A percentile compares a stretch with the other conserved stretches of the same genome.
phyloP scores from a whole-genome alignment of 805 yeast genomes.

The Monosporozyma yasuniensis region DNA sequence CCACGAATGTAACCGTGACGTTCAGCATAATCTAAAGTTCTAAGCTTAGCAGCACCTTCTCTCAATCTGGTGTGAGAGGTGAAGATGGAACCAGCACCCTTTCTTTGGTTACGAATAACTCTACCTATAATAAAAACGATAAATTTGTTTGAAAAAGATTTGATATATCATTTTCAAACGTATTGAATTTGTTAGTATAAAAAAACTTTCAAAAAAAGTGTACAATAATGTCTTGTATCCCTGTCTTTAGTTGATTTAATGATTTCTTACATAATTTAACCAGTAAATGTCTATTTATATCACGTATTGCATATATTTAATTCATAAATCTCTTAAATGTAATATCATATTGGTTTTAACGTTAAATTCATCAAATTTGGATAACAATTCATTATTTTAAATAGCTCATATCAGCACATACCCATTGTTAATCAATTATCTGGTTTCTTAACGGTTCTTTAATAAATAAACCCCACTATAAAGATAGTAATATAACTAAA shows the following conservation, averaged over 20 bases:
- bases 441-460: slow-evolving; percentile 5
- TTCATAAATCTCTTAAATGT: background rate
- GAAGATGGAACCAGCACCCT: slow-evolving; percentile 99
- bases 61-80: slow-evolving; percentile 99
- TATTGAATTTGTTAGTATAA: no score
- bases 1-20: slow-evolving; percentile 99
- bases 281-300: no score
- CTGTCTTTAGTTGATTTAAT: no score
- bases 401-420: background rate
- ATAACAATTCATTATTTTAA: background rate
- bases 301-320: background rate
- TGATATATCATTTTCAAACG: no score
- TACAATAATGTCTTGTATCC: no score
- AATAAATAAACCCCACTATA: background rate
- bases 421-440: slow-evolving; percentile 6
- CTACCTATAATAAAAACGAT: slow-evolving; percentile 59
- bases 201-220: no score
- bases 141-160: no score
- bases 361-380: background rate
- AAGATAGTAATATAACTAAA: no score
- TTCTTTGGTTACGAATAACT: slow-evolving; percentile 99
- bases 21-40: slow-evolving; percentile 98
- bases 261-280: no score
- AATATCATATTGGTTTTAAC: no score
- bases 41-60: slow-evolving; percentile 99